Evolutionary conservation across 2,329 filamentous ascomycete species (phyloP).

Genomic region (Bipolaris bicolor): DNA sequence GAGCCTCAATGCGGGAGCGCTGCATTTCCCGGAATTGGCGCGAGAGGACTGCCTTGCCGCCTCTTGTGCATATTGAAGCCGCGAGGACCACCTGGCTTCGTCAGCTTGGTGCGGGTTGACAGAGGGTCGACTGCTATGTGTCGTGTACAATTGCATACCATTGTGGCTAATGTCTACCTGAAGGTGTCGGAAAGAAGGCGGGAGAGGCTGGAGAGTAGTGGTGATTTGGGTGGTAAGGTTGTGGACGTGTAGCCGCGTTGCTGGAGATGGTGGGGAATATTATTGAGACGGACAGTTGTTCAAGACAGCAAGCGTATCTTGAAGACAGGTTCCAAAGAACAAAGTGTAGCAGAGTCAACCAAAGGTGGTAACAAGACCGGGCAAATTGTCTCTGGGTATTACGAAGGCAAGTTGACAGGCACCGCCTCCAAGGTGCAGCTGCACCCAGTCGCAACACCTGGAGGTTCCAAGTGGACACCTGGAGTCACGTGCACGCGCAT

Average conservation of each 20-base stretch:
- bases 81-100: constrained; percentile 85
- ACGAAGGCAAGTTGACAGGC: constrained; percentile 2
- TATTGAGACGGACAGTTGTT: constrained; percentile 20
- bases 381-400: not conserved
- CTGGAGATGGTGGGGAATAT: constrained; percentile 28
- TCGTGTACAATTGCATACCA: constrained; percentile 34
- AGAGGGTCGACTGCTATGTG: not conserved
- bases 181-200: not conserved
- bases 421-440: constrained; percentile 13
- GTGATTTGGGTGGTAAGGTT: constrained; percentile 4
- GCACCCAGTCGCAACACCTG: constrained; percentile 30
- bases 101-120: constrained; percentile 27
- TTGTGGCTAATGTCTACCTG: constrained; percentile 24
- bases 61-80: constrained; percentile 97
- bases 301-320: constrained; percentile 12
- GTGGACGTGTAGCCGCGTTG: constrained; percentile 12
- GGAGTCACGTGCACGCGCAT: constrained; percentile 26
- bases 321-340: not conserved
- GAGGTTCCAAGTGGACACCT: constrained; percentile 34
- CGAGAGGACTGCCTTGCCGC: constrained; percentile 97
- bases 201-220: not conserved
- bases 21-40: constrained; percentile 98
- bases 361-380: constrained; percentile 1
- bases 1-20: constrained; percentile 91
- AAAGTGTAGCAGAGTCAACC: not conserved